Evolutionary conservation across 371 early-diverging fungal genomes (phyloP).

Genomic region (Rhizopus arrhizus): DNA sequence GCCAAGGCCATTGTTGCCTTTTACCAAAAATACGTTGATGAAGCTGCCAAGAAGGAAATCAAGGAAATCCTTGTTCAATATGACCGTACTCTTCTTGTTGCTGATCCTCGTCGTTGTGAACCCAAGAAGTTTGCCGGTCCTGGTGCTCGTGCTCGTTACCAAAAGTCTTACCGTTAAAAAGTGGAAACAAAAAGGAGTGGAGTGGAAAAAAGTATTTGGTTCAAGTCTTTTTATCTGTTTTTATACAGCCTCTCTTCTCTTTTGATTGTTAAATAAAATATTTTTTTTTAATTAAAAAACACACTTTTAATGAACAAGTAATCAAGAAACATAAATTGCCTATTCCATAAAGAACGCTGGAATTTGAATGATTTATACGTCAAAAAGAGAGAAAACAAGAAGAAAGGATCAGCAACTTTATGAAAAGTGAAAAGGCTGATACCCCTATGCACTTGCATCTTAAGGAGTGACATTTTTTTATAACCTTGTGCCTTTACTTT

Average conservation of each 20-base stretch:
- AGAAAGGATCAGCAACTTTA: too few species aligned
- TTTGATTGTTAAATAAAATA: too few species aligned
- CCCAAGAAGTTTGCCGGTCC: conserved; percentile 99
- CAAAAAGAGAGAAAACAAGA: too few species aligned
- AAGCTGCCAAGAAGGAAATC: conserved; percentile 99
- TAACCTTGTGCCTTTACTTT: too few species aligned
- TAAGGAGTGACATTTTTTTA: too few species aligned
- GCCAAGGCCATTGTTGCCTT: conserved; percentile 99
- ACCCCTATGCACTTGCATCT: too few species aligned
- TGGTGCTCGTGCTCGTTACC: conserved; percentile 99
- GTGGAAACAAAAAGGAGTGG: background rate
- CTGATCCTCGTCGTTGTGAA: conserved; percentile 99
- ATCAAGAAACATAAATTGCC: too few species aligned
- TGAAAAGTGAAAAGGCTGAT: too few species aligned
- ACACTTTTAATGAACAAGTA: too few species aligned
- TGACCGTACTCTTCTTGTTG: conserved; percentile 99
- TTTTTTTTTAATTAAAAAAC: too few species aligned
- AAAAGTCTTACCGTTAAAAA: conserved; percentile 95
- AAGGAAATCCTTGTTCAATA: conserved; percentile 94
- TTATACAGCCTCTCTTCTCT: background rate
- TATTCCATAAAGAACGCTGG: too few species aligned
- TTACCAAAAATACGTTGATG: conserved; percentile 99
- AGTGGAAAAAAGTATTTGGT: background rate
- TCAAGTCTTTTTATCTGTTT: background rate
- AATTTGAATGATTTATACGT: too few species aligned